phyloP scores from a whole-genome alignment of 2,329 filamentous ascomycete genomes.

The Colletotrichum sp. region DNA sequence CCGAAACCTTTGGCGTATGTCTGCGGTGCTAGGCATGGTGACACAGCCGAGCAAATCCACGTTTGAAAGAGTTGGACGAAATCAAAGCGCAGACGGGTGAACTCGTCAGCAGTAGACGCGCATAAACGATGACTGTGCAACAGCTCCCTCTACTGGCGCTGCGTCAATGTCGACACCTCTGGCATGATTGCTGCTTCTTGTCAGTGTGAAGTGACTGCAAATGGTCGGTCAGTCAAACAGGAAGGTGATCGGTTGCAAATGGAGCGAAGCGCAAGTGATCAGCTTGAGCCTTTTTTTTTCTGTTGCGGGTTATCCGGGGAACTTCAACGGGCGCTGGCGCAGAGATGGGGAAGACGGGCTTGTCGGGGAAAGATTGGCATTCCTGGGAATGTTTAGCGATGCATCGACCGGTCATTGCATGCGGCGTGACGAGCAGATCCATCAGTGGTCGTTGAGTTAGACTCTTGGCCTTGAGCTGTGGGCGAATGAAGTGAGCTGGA shows the following conservation, averaged over 20 bases:
- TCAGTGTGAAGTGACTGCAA: not conserved
- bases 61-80: not conserved
- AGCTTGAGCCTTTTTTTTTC: not conserved
- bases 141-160: not conserved
- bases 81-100: not conserved
- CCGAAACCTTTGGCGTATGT: not conserved
- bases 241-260: not conserved
- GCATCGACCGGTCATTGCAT: not conserved
- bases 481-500: conserved; percentile 3
- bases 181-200: not conserved
- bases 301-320: not conserved
- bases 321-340: not conserved
- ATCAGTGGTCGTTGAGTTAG: conserved; percentile 20
- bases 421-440: conserved; percentile 13
- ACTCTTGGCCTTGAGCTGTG: conserved; percentile 9
- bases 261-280: not conserved
- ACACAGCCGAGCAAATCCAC: not conserved
- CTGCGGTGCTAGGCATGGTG: not conserved
- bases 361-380: conserved; percentile 2
- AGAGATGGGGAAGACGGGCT: not conserved
- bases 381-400: not conserved
- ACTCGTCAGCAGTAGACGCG: not conserved
- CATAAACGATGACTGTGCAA: not conserved
- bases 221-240: not conserved
- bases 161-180: not conserved